These are phyloP conservation scores for Brassica juncea DNA, from an alignment of 345 rosid species.

Conservation along the genomic window DNA sequence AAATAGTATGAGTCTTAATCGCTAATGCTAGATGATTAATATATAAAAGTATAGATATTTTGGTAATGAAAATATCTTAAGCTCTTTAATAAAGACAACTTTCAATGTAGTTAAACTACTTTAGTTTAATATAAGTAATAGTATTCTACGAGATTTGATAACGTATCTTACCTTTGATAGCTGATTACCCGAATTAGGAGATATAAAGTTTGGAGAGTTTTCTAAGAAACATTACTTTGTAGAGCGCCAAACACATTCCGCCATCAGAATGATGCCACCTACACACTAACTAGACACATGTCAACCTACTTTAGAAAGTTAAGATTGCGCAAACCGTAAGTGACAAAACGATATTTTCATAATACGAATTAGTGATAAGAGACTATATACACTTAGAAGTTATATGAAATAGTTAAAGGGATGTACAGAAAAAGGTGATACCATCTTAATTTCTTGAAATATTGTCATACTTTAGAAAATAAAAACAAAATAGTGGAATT, in stretches of 20 bases:
- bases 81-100: constrained; percentile 1
- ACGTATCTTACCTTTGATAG: constrained; percentile 19
- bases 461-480: background rate
- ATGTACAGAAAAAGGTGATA: background rate
- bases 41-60: constrained; percentile 1
- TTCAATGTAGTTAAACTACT: background rate
- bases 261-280: constrained; percentile 8
- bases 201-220: constrained; percentile 6
- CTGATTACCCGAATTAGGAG: background rate
- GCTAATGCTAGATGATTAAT: constrained; percentile 28
- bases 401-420: background rate
- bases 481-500: background rate
- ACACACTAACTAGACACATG: constrained; percentile 41
- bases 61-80: background rate
- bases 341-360: background rate
- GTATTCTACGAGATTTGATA: constrained; percentile 5
- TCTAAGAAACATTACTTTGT: constrained; percentile 11
- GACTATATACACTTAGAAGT: background rate
- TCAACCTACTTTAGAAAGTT: background rate
- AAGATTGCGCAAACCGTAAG: background rate
- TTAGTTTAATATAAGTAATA: constrained; percentile 1
- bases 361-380: background rate
- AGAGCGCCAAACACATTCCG: background rate
- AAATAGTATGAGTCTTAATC: constrained; percentile 13
- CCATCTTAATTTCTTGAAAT: background rate